These are phyloP conservation scores for Chlamydomonas reinhardtii DNA, from an alignment of 163 green algal genomes.

Conservation along the genomic window DNA sequence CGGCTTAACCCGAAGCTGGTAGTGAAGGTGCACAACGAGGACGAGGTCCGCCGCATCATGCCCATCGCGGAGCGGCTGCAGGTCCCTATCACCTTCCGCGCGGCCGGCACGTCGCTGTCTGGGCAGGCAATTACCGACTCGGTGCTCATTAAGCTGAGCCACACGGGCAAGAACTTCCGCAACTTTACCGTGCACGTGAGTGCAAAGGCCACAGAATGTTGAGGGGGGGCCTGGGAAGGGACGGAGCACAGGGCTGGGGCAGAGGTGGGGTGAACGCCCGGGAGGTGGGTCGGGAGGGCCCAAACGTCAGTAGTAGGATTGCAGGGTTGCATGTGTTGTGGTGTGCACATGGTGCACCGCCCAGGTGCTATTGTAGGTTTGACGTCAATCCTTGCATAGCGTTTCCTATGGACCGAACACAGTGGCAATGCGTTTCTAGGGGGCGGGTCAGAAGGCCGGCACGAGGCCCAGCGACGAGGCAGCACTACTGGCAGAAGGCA, in stretches of 20 bases:
- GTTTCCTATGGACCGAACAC: too few relatives aligned
- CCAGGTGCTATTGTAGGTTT: too few relatives aligned
- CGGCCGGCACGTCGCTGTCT: slow-evolving; percentile 94
- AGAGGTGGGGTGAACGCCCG: background rate
- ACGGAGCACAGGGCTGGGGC: background rate
- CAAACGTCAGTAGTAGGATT: too few relatives aligned
- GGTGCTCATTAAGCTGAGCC: slow-evolving; percentile 97
- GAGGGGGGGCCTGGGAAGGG: background rate
- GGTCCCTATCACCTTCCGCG: slow-evolving; percentile 96
- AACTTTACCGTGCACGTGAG: slow-evolving; percentile 91
- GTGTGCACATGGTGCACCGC: too few relatives aligned
- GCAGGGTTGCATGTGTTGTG: too few relatives aligned
- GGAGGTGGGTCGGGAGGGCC: too few relatives aligned
- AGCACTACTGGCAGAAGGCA: too few relatives aligned
- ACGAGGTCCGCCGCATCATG: slow-evolving; percentile 88
- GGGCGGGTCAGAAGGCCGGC: too few relatives aligned
- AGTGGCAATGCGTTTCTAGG: too few relatives aligned
- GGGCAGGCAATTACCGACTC: slow-evolving; percentile 96
- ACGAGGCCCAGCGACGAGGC: too few relatives aligned
- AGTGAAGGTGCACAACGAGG: slow-evolving; percentile 85
- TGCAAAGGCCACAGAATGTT: background rate
- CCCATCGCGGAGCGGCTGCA: slow-evolving; percentile 87
- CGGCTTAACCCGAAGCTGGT: slow-evolving; percentile 92
- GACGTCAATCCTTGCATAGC: too few relatives aligned
- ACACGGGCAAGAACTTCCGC: slow-evolving; percentile 96